Conservation (phyloP, 352 stramenopile genomes). For the Phytophthora pini region DNA sequence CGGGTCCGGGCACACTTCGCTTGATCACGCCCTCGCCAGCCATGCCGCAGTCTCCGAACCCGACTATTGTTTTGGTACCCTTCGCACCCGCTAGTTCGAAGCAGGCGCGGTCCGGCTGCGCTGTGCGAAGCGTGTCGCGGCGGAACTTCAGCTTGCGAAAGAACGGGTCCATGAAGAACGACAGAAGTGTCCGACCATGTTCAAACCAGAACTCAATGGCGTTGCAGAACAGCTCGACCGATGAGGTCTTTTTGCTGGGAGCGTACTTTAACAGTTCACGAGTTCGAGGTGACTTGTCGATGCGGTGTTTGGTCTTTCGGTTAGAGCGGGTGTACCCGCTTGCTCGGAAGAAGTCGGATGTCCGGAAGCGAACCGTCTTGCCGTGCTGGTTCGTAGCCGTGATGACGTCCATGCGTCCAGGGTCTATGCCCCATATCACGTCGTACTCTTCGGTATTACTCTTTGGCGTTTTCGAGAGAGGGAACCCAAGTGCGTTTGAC, state of each 20-base stretch:
- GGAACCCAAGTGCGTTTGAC: background rate
- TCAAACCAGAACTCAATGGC: background rate
- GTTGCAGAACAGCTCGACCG: background rate
- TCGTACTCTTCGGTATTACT: background rate
- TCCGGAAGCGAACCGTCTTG: background rate
- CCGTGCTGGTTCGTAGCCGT: background rate
- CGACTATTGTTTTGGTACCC: slow-evolving; percentile 4
- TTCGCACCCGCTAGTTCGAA: background rate
- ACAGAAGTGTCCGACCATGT: background rate
- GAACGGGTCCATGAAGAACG: background rate
- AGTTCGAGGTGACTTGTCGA: slow-evolving; percentile 6
- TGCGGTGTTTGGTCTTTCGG: slow-evolving; percentile 7
- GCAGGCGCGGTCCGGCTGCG: background rate
- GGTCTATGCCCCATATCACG: background rate
- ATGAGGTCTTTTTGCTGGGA: slow-evolving; percentile 11
- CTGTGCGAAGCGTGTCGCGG: background rate
- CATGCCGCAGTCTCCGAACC: slow-evolving; percentile 4
- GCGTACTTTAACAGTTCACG: slow-evolving; percentile 1
- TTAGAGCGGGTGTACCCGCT: slow-evolving; percentile 4
- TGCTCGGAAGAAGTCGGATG: background rate
- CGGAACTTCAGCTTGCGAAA: background rate
- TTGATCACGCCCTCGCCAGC: slow-evolving; percentile 2
- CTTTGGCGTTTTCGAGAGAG: background rate
- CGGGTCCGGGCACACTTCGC: background rate
- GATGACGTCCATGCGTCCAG: background rate